These are phyloP conservation scores for Citeromyces hawaiiensis DNA, from an alignment of 1,139 yeast genomes.

Conservation along the genomic window DNA sequence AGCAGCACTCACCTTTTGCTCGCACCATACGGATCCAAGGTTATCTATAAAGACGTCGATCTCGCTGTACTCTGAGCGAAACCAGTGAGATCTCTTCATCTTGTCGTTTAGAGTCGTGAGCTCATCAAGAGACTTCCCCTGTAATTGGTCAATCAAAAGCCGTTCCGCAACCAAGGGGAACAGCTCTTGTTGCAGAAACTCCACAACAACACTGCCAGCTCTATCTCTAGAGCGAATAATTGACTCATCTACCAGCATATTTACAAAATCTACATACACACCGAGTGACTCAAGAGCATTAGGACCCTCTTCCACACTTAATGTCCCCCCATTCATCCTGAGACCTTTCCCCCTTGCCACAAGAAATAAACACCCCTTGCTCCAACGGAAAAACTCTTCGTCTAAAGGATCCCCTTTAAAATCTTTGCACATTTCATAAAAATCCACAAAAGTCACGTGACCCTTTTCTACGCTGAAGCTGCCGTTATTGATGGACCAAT, in stretches of 20 bases:
- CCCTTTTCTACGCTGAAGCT: background rate
- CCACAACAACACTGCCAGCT: background rate
- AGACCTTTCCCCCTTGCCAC: background rate
- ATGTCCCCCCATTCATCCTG: background rate
- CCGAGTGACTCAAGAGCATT: background rate
- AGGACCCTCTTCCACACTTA: background rate
- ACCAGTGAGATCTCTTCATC: constrained; percentile 1
- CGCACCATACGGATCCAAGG: constrained; percentile 13
- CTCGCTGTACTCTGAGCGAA: constrained; percentile 13
- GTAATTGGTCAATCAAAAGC: background rate
- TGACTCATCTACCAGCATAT: too few relatives aligned
- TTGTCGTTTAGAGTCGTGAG: background rate
- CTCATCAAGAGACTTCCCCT: background rate
- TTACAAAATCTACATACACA: background rate
- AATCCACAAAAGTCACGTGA: background rate
- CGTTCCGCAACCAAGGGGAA: background rate
- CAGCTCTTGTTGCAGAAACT: background rate
- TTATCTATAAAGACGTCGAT: constrained; percentile 18
- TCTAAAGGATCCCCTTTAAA: background rate
- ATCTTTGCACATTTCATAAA: background rate
- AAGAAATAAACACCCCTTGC: background rate
- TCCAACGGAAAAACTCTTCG: constrained; percentile 1
- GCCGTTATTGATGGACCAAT: background rate
- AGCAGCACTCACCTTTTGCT: constrained; percentile 10
- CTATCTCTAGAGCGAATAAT: background rate